phyloP scores from a whole-genome alignment of 139 green algal species.

The Closterium sp. region DNA sequence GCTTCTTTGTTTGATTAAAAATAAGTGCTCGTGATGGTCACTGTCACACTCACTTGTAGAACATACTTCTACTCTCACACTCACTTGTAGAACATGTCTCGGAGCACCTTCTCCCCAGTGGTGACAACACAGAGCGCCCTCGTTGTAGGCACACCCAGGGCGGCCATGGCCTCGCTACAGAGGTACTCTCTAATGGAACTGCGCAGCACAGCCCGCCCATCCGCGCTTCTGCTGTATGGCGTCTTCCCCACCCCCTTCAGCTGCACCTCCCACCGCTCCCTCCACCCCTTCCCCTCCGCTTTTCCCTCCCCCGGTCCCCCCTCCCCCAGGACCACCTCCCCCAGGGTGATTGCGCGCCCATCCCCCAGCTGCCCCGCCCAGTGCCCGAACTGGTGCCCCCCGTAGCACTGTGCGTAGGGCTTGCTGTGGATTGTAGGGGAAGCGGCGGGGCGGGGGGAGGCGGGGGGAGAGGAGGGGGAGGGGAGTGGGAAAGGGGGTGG shows the following conservation, averaged over 20 bases:
- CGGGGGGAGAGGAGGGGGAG: neutral
- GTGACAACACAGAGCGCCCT: constrained; percentile 79
- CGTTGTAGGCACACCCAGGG: constrained; percentile 81
- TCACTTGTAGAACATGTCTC: constrained; percentile 81
- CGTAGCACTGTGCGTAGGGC: constrained; percentile 67
- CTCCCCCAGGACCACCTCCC: constrained; percentile 59
- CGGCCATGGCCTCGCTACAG: constrained; percentile 80
- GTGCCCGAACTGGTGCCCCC: constrained; percentile 50
- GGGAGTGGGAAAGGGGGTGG: too few relatives aligned
- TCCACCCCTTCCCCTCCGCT: constrained; percentile 20
- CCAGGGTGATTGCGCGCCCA: constrained; percentile 55
- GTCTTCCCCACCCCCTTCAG: constrained; percentile 93
- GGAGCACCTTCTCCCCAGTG: constrained; percentile 75
- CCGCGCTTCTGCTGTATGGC: constrained; percentile 78
- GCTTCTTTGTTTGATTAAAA: too few relatives aligned
- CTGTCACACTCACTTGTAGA: neutral
- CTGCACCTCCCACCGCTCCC: constrained; percentile 84
- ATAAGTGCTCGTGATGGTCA: too few relatives aligned
- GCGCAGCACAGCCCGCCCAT: constrained; percentile 76
- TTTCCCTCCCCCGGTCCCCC: neutral
- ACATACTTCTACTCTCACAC: neutral
- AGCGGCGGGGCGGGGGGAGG: neutral
- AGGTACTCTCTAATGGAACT: constrained; percentile 85
- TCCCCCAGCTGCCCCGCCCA: constrained; percentile 58
- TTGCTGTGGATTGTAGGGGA: constrained; percentile 4